Evolutionary conservation across 768 basidiomycete genomes (phyloP).

Genomic region (Trametes punicea): DNA sequence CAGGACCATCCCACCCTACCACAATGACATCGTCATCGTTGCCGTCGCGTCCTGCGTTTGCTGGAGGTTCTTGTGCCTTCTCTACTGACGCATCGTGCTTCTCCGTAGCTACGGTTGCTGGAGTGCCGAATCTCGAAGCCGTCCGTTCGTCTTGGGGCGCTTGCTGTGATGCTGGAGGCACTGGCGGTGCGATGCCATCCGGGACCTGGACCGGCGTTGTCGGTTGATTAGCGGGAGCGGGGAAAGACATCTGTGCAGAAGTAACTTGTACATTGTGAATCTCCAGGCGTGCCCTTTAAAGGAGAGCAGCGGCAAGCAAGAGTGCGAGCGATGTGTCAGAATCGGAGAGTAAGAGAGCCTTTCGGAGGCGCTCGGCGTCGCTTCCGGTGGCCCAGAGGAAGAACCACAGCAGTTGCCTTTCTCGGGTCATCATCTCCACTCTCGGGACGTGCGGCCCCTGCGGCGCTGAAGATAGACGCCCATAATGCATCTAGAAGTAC

Average conservation of each 20-base stretch:
- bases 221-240: background rate
- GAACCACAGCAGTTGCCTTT: conserved; percentile 2
- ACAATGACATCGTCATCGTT: conserved; percentile 20
- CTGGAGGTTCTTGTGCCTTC: background rate
- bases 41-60: background rate
- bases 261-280: background rate
- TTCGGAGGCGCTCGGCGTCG: conserved; percentile 1
- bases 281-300: background rate
- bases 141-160: background rate
- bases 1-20: conserved; percentile 35
- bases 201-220: background rate
- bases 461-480: conserved; percentile 12
- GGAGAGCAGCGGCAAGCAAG: background rate
- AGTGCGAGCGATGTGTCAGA: conserved; percentile 1
- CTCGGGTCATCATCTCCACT: background rate
- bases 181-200: background rate
- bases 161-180: background rate
- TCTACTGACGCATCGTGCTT: background rate
- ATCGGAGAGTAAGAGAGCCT: background rate
- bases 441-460: background rate
- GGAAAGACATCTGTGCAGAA: background rate
- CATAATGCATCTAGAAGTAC: background rate
- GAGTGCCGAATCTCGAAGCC: background rate
- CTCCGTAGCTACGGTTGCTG: background rate
- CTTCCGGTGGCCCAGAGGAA: background rate